Percentiles rank a stretch among this genome's conserved stretches.
Evolutionary conservation across 306 rosid species (phyloP).

Genomic region (Leucaena leucocephala): DNA sequence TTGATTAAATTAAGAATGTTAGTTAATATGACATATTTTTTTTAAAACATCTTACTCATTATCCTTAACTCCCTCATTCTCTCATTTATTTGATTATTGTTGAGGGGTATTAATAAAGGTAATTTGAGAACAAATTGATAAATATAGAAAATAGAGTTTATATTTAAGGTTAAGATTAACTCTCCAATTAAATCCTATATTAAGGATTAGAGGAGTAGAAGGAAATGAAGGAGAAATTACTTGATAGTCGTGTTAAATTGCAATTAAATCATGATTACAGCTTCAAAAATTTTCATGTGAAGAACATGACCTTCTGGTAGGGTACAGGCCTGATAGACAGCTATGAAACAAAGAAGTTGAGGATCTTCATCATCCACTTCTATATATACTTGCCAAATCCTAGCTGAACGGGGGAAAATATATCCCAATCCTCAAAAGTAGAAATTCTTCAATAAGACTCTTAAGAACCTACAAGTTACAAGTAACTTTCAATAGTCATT

Average conservation of each 20-base stretch:
- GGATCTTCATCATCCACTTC: slow-evolving; percentile 44
- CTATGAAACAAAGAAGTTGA: slow-evolving; percentile 5
- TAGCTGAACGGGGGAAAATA: slow-evolving; percentile 40
- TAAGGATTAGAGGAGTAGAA: background rate
- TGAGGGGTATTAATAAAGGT: too few relatives aligned
- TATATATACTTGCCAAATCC: slow-evolving; percentile 54
- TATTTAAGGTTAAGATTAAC: too few relatives aligned
- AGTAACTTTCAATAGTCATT: slow-evolving; percentile 31
- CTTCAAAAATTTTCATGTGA: background rate
- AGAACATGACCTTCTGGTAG: background rate
- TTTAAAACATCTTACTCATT: too few relatives aligned
- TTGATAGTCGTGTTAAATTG: background rate
- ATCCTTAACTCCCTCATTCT: too few relatives aligned
- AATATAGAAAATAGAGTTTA: too few relatives aligned
- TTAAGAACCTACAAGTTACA: slow-evolving; percentile 5
- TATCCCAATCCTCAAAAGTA: slow-evolving; percentile 36
- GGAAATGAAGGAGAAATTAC: background rate
- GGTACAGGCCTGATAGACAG: background rate
- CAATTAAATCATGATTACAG: background rate
- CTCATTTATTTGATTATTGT: too few relatives aligned
- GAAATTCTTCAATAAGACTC: slow-evolving; percentile 32
- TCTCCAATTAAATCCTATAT: too few relatives aligned
- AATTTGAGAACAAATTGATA: too few relatives aligned
- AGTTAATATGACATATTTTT: too few relatives aligned
- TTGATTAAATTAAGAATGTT: too few relatives aligned